Percentiles rank a stretch among this genome's conserved stretches.
Conservation (phyloP, 495 filamentous ascomycete genomes). For the Beverwykella pulmonaria region DNA sequence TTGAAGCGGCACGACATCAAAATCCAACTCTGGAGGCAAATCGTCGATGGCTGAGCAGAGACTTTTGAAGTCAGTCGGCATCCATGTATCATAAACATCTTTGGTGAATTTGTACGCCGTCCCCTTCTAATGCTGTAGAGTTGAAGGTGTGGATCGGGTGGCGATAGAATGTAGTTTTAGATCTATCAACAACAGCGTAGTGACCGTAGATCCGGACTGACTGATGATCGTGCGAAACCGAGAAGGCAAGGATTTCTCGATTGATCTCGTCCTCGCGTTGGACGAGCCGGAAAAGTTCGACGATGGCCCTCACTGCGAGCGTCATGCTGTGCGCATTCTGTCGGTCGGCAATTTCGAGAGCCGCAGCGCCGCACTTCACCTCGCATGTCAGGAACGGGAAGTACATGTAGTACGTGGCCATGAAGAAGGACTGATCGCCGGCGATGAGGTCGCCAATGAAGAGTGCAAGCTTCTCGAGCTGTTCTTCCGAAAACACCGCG, state of each 20-base stretch:
- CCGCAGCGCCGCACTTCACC: constrained; percentile 45
- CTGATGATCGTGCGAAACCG: constrained; percentile 52
- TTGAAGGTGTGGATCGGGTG: constrained; percentile 39
- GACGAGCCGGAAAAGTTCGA: constrained; percentile 44
- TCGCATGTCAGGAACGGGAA: constrained; percentile 50
- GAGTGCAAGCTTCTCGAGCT: constrained; percentile 12
- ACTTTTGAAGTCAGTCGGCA: constrained; percentile 30
- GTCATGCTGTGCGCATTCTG: constrained; percentile 48
- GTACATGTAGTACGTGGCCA: too few species aligned
- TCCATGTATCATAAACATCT: constrained; percentile 28
- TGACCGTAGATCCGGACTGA: constrained; percentile 44
- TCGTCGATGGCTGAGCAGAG: constrained; percentile 30
- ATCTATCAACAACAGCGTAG: constrained; percentile 24
- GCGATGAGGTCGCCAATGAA: constrained; percentile 9
- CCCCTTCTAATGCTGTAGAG: constrained; percentile 44
- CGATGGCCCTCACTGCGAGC: constrained; percentile 41
- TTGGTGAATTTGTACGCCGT: constrained; percentile 38
- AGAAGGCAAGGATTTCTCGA: constrained; percentile 44
- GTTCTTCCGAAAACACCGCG: constrained; percentile 23
- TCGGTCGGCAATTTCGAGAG: constrained; percentile 44
- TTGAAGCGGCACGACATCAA: too few species aligned
- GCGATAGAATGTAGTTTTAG: constrained; percentile 40
- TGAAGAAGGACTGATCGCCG: constrained; percentile 19
- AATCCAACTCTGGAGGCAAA: too few species aligned
- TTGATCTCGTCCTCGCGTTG: constrained; percentile 46